Evolutionary conservation across 108 stramenopile species (phyloP), one percentile per base, ranked within the genome.

Genomic region (Chaetoceros muelleri): DNA sequence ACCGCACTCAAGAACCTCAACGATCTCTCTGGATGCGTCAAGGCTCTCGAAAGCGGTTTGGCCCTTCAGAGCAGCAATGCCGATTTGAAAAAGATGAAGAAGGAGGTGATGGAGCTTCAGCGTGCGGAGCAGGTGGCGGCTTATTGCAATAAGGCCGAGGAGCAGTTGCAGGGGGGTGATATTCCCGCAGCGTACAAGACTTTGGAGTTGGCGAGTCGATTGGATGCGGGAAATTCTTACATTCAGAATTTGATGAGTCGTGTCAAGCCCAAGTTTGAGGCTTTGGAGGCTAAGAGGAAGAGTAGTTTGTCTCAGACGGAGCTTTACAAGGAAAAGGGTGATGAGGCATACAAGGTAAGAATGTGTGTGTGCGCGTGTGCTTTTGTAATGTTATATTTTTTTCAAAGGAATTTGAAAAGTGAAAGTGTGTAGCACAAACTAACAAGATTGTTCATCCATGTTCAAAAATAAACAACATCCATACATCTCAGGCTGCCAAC

Each of bases 251-350:
- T 98, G 78, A 93, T 88, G 87, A 25, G 52, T 16, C 72, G 72
- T 65, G 80, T 96, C 57, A 85, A 88, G 61, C 96, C 96, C 71
- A 82, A 87, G 82, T 96, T 57, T 30, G 96, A 99, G 28, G 62
- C 74, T 24, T 62, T 84, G 74, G 98, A 99, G 64, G 68, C 72
- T 50, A 65, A 82, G 57, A 85, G 98, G 57, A 87, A 83, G 62
- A 77, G 86, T 20, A 66, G 66, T 31, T 73, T 99, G 49, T 64
- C 64, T 65, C 61, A 72, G 18, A 81, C 86, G 19, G 98, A 95
- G 80, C 55, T 78, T 16, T 77, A 86, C 73, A 98, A 98, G 79
- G 98, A 98, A 64, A 66, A 85, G 62, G 98, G 97, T 31, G 97
- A 98, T 67, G 86, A 88, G 44, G 55, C 58, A 55, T 98, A 93